A percentile compares a stretch with the other conserved stretches of the same genome.
Conservation (phyloP, 495 filamentous ascomycete species). For the Collariella sp. region DNA sequence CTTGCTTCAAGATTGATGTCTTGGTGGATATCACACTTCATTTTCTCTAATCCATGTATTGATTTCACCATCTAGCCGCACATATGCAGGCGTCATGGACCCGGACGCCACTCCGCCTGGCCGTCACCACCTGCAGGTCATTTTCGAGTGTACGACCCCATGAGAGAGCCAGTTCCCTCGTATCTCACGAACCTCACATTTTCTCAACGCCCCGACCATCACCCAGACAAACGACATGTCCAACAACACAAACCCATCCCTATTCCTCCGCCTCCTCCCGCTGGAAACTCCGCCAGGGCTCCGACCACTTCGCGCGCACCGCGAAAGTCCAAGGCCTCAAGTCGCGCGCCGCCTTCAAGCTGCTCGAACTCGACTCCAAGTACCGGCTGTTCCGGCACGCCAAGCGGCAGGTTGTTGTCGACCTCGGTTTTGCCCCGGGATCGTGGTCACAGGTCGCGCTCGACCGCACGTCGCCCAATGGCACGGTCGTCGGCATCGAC, state of each 20-base stretch:
- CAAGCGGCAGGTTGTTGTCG: conserved; percentile 74
- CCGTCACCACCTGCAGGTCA: background rate
- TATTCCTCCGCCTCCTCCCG: conserved; percentile 58
- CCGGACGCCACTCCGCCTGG: conserved; percentile 2
- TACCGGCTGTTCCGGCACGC: conserved; percentile 59
- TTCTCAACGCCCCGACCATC: too few species aligned
- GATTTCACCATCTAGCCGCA: background rate
- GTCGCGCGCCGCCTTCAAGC: conserved; percentile 86
- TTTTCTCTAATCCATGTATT: background rate
- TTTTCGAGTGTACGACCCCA: background rate
- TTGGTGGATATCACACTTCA: background rate
- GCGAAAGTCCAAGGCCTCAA: conserved; percentile 71
- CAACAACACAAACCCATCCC: too few species aligned
- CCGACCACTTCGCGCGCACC: conserved; percentile 58
- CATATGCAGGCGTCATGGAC: conserved; percentile 10
- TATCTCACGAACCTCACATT: background rate
- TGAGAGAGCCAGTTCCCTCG: background rate
- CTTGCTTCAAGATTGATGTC: background rate
- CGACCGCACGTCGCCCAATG: conserved; percentile 62
- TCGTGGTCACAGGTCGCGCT: conserved; percentile 96
- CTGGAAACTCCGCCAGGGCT: conserved; percentile 72
- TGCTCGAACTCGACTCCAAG: conserved; percentile 78
- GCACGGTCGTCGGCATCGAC: conserved; percentile 82
- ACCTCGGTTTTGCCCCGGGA: conserved; percentile 89
- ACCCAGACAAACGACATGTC: too few species aligned